Conservation (phyloP, 805 yeast genomes). For the Spathaspora arborariae region DNA sequence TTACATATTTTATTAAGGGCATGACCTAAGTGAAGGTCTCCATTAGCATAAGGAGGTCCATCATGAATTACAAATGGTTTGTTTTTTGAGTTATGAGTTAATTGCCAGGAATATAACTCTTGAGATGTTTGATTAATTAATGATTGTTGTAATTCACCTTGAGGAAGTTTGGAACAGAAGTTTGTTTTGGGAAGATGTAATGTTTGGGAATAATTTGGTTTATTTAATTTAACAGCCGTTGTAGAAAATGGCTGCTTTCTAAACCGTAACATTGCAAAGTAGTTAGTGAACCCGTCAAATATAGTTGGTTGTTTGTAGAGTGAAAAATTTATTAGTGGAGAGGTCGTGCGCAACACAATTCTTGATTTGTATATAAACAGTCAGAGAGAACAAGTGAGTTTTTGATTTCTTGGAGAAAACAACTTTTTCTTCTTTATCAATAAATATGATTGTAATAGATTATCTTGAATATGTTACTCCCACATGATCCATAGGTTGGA, state of each 20-base stretch:
- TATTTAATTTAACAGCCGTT: not conserved
- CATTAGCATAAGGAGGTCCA: constrained; percentile 99
- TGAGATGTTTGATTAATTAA: constrained; percentile 52
- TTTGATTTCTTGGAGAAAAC: too few species aligned
- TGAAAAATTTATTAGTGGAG: not conserved
- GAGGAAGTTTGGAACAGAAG: constrained; percentile 52
- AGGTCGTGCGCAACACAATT: too few species aligned
- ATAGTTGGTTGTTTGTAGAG: too few species aligned
- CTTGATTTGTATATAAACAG: too few species aligned
- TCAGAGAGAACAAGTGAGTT: too few species aligned
- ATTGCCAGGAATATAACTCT: constrained; percentile 62
- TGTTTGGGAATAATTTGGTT: constrained; percentile 36
- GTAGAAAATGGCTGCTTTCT: constrained; percentile 5
- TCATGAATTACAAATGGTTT: constrained; percentile 74
- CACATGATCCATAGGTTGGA: too few species aligned
- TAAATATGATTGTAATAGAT: too few species aligned
- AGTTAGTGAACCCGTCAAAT: too few species aligned
- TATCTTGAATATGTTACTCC: too few species aligned
- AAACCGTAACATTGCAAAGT: constrained; percentile 1
- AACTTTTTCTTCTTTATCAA: too few species aligned
- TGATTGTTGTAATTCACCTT: constrained; percentile 31
- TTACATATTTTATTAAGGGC: constrained; percentile 85
- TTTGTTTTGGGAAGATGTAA: constrained; percentile 63
- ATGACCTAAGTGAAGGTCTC: constrained; percentile 88
- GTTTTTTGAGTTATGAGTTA: constrained; percentile 14